Percentiles rank a stretch among this genome's conserved stretches.
Evolutionary conservation across 371 early-diverging fungal genomes (phyloP).

Genomic region (Mortierella sp.): DNA sequence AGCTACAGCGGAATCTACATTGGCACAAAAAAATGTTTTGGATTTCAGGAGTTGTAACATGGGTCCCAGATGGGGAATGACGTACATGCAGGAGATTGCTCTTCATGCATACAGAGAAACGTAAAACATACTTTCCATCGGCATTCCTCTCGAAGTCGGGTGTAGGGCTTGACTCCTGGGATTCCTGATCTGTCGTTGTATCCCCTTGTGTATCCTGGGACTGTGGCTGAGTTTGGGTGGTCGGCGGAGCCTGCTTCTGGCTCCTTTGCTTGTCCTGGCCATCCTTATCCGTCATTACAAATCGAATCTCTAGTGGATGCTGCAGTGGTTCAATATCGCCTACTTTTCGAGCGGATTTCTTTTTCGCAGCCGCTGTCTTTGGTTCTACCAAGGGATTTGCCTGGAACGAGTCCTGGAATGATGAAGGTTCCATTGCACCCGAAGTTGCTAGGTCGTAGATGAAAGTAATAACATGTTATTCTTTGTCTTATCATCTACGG

Average conservation of each 20-base stretch:
- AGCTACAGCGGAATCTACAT: constrained; percentile 49
- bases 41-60: too few species aligned
- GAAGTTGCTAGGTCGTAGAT: background rate
- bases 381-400: constrained; percentile 6
- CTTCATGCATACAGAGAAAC: background rate
- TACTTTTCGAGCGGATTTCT: constrained; percentile 9
- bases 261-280: constrained; percentile 18
- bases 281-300: constrained; percentile 44
- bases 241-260: constrained; percentile 1
- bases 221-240: constrained; percentile 8
- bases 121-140: constrained; percentile 48
- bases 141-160: constrained; percentile 47
- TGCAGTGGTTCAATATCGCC: constrained; percentile 22
- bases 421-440: background rate
- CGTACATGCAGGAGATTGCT: background rate
- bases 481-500: background rate
- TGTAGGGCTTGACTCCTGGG: constrained; percentile 27
- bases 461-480: background rate
- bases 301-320: constrained; percentile 34
- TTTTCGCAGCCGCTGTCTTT: constrained; percentile 6
- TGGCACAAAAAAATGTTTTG: too few species aligned
- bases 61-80: too few species aligned
- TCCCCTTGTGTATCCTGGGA: constrained; percentile 26
- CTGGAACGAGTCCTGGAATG: constrained; percentile 34
- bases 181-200: constrained; percentile 19